Evolutionary conservation across 306 rosid genomes (phyloP), one percentile per base, ranked within the genome.

Genomic region (Alnus rubra): DNA sequence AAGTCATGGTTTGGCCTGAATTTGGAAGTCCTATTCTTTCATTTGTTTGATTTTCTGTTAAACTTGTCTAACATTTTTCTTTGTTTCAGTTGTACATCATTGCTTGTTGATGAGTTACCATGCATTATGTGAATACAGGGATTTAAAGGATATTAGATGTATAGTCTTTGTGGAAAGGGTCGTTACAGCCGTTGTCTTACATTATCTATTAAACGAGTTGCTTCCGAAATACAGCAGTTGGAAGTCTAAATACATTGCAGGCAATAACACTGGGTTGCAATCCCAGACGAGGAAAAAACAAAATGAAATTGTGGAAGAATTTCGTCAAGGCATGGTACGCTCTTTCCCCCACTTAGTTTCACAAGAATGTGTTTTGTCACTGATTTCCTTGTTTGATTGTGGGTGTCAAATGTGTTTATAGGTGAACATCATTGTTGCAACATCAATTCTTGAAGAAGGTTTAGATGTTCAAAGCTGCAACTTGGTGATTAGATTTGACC

Each of bases 391-490:
- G 55, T 82, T 55, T 79, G 59, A 81, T 67, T 35, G 54, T 33
- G 76, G 74, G 77, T 79, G 53, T 42, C 7, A 4, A 42, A 42
- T 42, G 45, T 42, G 7, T 42, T 42, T 90, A 64, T 77, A 94
- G 98, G 91, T 89, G 45, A 94, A 94, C 77, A 70, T 94, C 79
- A 87, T 94, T 79, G 97, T 94, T 80, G 97, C 98, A 81, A 94
- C 98, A 28, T 92, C 98, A 67, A 94, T 92, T 84, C 97, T 94
- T 54, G 97, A 94, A 83, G 98, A 94, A 84, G 98, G 98, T 52
- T 78, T 94, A 76, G 98, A 94, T 78, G 92, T 94, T 59, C 93
- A 92, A 80, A 89, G 91, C 69, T 94, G 97, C 89, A 91, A 94
- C 76, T 74, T 94, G 85, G 98, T 92, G 19, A 78, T 94, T 54